These are phyloP conservation scores for Hypoxylon sp. DNA, from an alignment of 2,329 filamentous ascomycete genomes.

Conservation along the genomic window DNA sequence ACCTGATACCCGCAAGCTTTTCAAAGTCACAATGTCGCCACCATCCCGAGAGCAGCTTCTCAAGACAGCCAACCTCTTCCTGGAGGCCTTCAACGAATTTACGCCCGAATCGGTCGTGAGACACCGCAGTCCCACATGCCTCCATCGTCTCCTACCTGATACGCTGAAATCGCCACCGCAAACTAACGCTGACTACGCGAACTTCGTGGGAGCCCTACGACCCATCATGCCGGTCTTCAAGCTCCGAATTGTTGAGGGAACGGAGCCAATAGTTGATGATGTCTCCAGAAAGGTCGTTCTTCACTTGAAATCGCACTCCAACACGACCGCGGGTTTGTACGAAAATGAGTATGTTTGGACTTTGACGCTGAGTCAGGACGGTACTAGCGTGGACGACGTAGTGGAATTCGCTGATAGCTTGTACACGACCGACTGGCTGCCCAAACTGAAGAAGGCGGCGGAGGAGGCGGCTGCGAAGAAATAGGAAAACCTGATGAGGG, in stretches of 20 bases:
- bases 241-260: conserved; percentile 21
- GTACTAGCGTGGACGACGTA: conserved; percentile 41
- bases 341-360: conserved; percentile 47
- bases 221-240: conserved; percentile 15
- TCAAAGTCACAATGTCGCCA: conserved; percentile 26
- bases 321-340: conserved; percentile 41
- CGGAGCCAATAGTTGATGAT: conserved; percentile 42
- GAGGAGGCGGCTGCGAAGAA: conserved; percentile 25
- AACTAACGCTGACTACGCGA: conserved; percentile 24
- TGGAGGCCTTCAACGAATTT: conserved; percentile 38
- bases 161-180: conserved; percentile 13
- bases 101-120: conserved; percentile 39
- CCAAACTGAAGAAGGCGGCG: conserved; percentile 18
- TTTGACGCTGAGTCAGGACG: conserved; percentile 45
- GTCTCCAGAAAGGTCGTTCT: conserved; percentile 40
- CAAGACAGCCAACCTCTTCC: conserved; percentile 18
- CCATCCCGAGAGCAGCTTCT: conserved; percentile 33
- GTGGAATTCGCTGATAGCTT: conserved; percentile 46
- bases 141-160: conserved; percentile 18
- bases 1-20: background rate
- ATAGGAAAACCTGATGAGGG: background rate
- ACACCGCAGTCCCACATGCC: conserved; percentile 31
- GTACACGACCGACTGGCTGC: conserved; percentile 35
- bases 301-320: conserved; percentile 43
- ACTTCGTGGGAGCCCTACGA: background rate